Conservation (phyloP, 805 yeast species). For the Candida dajiaensis region DNA sequence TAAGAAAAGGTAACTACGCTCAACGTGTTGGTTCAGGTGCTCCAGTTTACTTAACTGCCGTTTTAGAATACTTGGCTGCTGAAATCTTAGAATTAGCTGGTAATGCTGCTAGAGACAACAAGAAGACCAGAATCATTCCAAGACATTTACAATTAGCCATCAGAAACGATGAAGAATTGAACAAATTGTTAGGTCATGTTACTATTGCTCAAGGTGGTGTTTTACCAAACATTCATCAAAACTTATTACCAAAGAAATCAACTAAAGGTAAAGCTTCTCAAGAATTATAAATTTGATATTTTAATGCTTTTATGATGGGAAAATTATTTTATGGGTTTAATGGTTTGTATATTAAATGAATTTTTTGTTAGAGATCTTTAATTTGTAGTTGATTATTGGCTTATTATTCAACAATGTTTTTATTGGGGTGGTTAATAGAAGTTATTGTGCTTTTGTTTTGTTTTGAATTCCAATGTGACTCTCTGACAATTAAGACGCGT, state of each 20-base stretch:
- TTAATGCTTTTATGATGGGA: background rate
- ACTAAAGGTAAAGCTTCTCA: slow-evolving; percentile 59
- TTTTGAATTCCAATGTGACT: no score
- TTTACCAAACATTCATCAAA: slow-evolving; percentile 94
- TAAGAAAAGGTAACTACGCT: slow-evolving; percentile 97
- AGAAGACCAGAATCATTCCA: slow-evolving; percentile 98
- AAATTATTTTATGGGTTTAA: background rate
- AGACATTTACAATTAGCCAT: slow-evolving; percentile 98
- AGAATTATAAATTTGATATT: slow-evolving; percentile 39
- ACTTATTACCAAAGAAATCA: slow-evolving; percentile 77
- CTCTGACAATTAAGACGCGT: no score
- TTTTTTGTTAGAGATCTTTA: background rate
- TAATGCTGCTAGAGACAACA: slow-evolving; percentile 98
- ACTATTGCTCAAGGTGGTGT: slow-evolving; percentile 99
- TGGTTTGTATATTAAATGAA: background rate
- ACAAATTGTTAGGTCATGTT: slow-evolving; percentile 87
- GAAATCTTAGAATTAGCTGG: slow-evolving; percentile 98
- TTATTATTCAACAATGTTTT: no score
- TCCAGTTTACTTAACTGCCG: slow-evolving; percentile 96
- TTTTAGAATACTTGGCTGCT: slow-evolving; percentile 94
- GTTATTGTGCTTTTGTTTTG: no score
- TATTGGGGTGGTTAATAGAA: no score
- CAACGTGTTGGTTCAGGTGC: slow-evolving; percentile 99
- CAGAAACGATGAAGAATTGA: slow-evolving; percentile 98
- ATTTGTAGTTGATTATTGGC: background rate